A percentile compares a stretch with the other conserved stretches of the same genome.
Evolutionary conservation across 805 yeast species (phyloP).

Genomic region (Ogataea degrootiae): DNA sequence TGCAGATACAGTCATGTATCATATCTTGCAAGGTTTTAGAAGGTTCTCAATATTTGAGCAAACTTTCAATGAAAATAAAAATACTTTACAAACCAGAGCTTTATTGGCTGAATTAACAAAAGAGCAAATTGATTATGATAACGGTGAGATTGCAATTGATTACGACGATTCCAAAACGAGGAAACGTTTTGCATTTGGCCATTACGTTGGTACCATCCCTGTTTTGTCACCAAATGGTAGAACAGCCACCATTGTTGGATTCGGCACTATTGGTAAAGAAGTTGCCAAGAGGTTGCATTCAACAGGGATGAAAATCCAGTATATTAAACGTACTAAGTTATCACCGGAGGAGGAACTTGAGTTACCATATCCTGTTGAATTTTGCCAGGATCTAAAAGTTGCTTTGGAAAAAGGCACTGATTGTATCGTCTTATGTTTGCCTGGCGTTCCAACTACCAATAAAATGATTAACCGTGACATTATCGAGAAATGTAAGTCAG

Average conservation of each 20-base stretch:
- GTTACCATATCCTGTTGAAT: constrained; percentile 43
- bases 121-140: constrained; percentile 23
- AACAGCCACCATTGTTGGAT: constrained; percentile 62
- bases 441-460: constrained; percentile 54
- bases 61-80: constrained; percentile 32
- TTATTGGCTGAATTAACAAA: constrained; percentile 26
- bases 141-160: constrained; percentile 26
- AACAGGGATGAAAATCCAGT: constrained; percentile 64
- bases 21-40: constrained; percentile 58
- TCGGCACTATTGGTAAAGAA: constrained; percentile 68
- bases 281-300: constrained; percentile 51
- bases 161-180: constrained; percentile 16
- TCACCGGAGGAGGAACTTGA: constrained; percentile 29
- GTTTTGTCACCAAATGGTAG: constrained; percentile 53
- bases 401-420: constrained; percentile 35
- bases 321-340: constrained; percentile 51
- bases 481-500: constrained; percentile 45
- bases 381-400: constrained; percentile 40
- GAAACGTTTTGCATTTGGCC: constrained; percentile 33
- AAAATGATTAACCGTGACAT: constrained; percentile 48
- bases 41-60: constrained; percentile 45
- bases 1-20: constrained; percentile 62
- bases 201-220: constrained; percentile 38
- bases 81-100: constrained; percentile 44
- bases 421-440: constrained; percentile 61